Conservation (phyloP, 2,329 filamentous ascomycete genomes). For the Thelonectria discophora region DNA sequence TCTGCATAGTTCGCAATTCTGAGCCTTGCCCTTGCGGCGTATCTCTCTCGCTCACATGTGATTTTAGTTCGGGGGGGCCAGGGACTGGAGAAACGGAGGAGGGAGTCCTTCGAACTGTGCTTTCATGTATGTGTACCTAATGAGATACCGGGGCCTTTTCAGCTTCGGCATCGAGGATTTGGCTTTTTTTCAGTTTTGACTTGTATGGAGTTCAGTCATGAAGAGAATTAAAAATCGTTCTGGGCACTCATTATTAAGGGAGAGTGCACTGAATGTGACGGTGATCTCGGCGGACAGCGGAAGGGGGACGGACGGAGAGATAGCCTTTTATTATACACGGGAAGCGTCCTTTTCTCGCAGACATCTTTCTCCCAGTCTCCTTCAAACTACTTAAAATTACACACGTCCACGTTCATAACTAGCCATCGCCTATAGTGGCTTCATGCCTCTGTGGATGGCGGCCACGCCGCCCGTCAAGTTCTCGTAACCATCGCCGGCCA, state of each 20-base stretch:
- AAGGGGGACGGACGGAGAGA: conserved; percentile 20
- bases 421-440: conserved; percentile 62
- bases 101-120: conserved; percentile 35
- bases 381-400: conserved; percentile 36
- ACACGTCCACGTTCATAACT: conserved; percentile 26
- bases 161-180: conserved; percentile 42
- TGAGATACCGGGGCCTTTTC: conserved; percentile 45
- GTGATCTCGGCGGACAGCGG: conserved; percentile 20
- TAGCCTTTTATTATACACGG: conserved; percentile 40
- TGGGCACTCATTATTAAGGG: conserved; percentile 34
- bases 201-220: conserved; percentile 46
- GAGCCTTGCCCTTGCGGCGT: conserved; percentile 33
- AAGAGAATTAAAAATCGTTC: conserved; percentile 44
- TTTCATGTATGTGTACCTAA: conserved; percentile 51
- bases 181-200: conserved; percentile 45
- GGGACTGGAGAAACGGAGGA: conserved; percentile 37
- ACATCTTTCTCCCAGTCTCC: conserved; percentile 21
- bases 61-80: conserved; percentile 33
- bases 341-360: conserved; percentile 19
- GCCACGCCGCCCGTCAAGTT: conserved; percentile 92
- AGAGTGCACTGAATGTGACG: conserved; percentile 1
- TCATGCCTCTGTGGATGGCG: conserved; percentile 96
- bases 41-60: conserved; percentile 35
- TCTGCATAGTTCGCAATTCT: conserved; percentile 23
- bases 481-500: conserved; percentile 86